phyloP scores from a whole-genome alignment of 768 basidiomycete species.

The Mycena kentingensis region DNA sequence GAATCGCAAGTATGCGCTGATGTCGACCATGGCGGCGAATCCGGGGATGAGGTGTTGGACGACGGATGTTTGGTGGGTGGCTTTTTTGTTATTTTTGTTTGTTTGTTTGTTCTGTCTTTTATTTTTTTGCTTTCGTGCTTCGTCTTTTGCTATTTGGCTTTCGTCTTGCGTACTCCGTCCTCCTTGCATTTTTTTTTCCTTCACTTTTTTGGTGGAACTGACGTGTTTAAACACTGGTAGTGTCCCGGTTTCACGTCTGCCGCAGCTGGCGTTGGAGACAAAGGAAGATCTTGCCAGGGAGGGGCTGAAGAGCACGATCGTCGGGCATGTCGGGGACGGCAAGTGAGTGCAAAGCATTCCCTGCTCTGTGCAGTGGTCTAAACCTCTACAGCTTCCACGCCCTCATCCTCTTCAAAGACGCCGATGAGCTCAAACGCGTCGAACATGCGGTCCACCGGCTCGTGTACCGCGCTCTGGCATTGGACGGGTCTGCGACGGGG shows the following conservation, averaged over 20 bases:
- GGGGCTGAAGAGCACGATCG: slow-evolving; percentile 38
- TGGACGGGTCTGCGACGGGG: slow-evolving; percentile 78
- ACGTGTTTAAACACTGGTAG: slow-evolving; percentile 31
- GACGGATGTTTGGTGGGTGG: slow-evolving; percentile 82
- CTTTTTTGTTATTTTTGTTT: not conserved
- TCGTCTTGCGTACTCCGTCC: no score
- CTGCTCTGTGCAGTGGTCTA: no score
- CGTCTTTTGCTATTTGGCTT: no score
- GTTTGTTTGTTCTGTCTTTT: not conserved
- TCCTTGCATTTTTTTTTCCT: slow-evolving; percentile 5
- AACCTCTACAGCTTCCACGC: no score
- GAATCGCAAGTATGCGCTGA: slow-evolving; percentile 82
- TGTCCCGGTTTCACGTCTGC: slow-evolving; percentile 70
- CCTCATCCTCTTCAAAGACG: slow-evolving; percentile 56
- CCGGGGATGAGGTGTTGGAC: slow-evolving; percentile 77
- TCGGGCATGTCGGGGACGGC: slow-evolving; percentile 80
- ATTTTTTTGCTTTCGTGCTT: not conserved
- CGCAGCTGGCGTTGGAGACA: slow-evolving; percentile 73
- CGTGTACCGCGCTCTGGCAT: slow-evolving; percentile 65
- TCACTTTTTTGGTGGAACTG: not conserved
- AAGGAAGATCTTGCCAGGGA: slow-evolving; percentile 70
- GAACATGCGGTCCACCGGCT: slow-evolving; percentile 56
- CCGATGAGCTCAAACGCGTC: slow-evolving; percentile 50
- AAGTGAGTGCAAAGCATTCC: no score
- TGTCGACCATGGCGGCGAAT: slow-evolving; percentile 63